Base-by-base conservation (phyloP, 768 basidiomycete genomes). In the Hygrophorus pudorinus region DNA sequence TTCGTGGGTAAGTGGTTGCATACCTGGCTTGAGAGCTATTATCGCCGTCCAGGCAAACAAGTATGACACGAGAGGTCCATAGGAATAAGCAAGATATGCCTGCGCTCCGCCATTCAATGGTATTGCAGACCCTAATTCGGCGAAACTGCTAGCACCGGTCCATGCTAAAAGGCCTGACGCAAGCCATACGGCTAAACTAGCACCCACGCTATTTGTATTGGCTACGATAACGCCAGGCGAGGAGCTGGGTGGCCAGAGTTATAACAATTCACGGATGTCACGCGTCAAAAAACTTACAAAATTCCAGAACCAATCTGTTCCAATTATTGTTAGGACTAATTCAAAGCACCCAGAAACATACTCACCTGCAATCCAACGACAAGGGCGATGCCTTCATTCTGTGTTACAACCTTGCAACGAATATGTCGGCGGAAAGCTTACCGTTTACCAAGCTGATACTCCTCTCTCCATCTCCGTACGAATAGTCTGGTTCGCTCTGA, bases 21-120 rank as follows among this genome's bases (percentile, higher is more conserved):
- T 52, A 83, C 84, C 83, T 56, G 92, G 91, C 56, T 82, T 91
- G 13, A 94, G 65, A 12, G 86, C 85, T 32, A 85, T 82, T 44
- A 93, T 93, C 3, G 89, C 84, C 11, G 90, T 92, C 90, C 92
- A 99, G 12, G 91, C 82, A 64, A 89, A 99, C 8, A 96, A 72
- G 59, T 90, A 99, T 6, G 92, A 89, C 31, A 83, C 66, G 13
- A 89, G 70, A 18, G 88, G 87, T 1, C 85, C 88, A 56, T 88
- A 96, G 31, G 91, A 78, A 56, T 93, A 93, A 17, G 81, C 78
- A 17, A 96, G 76, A 60, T 96, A 96, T 12, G 91, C 73, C 55
- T 86, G 84, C 6, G 77, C 74, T 35, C 78, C 79, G 32, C 76
- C 78, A 52, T 78, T 79, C 45, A 87, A 63, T 12, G 90, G 90